Base-by-base conservation (phyloP, 2,329 filamentous ascomycete species). In the Pezicula carpinea region DNA sequence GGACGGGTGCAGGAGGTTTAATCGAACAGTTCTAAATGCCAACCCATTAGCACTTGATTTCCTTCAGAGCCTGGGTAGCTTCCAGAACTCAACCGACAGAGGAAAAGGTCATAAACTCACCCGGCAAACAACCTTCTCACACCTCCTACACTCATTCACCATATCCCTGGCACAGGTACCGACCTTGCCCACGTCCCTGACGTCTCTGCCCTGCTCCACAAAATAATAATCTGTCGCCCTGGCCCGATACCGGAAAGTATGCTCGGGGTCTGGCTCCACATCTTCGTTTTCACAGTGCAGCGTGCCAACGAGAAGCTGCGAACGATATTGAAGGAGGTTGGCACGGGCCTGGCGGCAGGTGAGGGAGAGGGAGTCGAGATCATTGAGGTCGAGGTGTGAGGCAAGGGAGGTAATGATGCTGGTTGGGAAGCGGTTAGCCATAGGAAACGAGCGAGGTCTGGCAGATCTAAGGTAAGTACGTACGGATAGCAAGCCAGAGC, bases 91-190 rank as follows among this genome's bases (percentile, higher is more conserved):
- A 44, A 29, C 10, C 40, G 32, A 43, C 14, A 10, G 46, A 32
- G 39, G 26, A 31, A 29, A 15, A 31, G n/a, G 13, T 18, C 35
- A n/a, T 15, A 39, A 23, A 66, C 79, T 65, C 77, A 95, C 90
- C 68, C 92, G 80, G 66, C 92, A 97, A 46, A 96, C 82, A 21
- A 90, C 76, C 22, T 71, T 81, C 33, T 77, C 79, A 64, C 92
- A 97, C 52, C 83, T 79, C 46, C 89, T 80, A 66, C 92, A 96
- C 56, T 86, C 84, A 35, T 76, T 79, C 5, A 97, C 92, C 79
- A 95, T 79, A 65, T 96, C 92, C 51, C 89, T 77, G 18, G 92
- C 92, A 64, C 92, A 97, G 57, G 77, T 76, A 5, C 87, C 83
- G 22, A 87, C 75, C 66, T 89, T 92, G 44, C 38, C 85, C 84